Evolutionary conservation across 495 filamentous ascomycete genomes (phyloP).

Genomic region (Hypoxylon fuscum): DNA sequence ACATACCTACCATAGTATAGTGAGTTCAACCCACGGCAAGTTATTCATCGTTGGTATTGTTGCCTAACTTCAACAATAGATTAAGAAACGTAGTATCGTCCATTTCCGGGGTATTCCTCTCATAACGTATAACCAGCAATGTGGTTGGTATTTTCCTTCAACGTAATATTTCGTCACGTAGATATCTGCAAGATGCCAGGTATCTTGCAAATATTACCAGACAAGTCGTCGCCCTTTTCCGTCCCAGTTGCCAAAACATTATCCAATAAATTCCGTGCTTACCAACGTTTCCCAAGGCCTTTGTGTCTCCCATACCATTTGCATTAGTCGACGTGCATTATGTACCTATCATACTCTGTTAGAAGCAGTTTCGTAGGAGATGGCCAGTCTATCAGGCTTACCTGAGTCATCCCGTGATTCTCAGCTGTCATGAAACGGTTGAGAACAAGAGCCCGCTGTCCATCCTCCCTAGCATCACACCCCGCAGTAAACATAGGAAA

Average conservation of each 20-base stretch:
- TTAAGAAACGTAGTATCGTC: constrained; percentile 7
- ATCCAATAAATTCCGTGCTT: constrained; percentile 71
- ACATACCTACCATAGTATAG: too few relatives aligned
- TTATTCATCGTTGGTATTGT: not conserved
- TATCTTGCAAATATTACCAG: constrained; percentile 5
- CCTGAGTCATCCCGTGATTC: constrained; percentile 80
- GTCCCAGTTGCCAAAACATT: constrained; percentile 16
- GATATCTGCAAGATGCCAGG: constrained; percentile 10
- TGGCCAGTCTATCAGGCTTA: constrained; percentile 36
- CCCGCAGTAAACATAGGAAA: constrained; percentile 90
- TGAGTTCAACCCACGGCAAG: not conserved
- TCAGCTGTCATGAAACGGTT: constrained; percentile 75
- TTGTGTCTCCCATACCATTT: constrained; percentile 71
- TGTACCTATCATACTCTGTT: constrained; percentile 54
- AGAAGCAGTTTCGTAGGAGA: constrained; percentile 21
- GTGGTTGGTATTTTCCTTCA: not conserved
- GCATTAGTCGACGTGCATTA: constrained; percentile 69
- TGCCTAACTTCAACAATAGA: not conserved
- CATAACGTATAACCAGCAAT: constrained; percentile 24
- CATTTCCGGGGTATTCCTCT: constrained; percentile 1
- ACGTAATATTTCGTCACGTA: not conserved
- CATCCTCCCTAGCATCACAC: constrained; percentile 69
- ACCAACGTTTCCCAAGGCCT: constrained; percentile 71
- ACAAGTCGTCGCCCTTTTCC: not conserved
- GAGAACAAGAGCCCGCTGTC: constrained; percentile 68